Conservation (phyloP, 2,329 filamentous ascomycete species). For the Nigrospora sphaerica region DNA sequence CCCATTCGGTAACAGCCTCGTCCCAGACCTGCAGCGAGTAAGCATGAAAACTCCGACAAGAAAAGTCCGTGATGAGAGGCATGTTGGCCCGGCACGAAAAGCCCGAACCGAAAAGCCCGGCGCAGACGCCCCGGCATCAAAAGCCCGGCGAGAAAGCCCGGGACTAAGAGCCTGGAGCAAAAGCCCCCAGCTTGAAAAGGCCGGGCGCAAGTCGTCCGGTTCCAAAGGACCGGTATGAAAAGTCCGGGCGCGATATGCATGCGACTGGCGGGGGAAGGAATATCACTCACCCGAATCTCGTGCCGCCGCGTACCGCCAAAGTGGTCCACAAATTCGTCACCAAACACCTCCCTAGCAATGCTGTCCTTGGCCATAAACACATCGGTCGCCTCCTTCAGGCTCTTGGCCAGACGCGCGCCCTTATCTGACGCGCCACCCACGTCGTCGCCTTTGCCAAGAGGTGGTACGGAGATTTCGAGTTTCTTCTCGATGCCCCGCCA, state of each 20-base stretch:
- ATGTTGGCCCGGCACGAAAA: no score
- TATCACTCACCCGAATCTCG: conserved; percentile 58
- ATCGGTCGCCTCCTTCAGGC: conserved; percentile 73
- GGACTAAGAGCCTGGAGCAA: not conserved
- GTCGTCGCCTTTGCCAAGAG: conserved; percentile 77
- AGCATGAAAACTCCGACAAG: no score
- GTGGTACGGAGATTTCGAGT: conserved; percentile 72
- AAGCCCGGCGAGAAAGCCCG: not conserved
- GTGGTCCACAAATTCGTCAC: conserved; percentile 92
- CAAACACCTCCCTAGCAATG: conserved; percentile 88
- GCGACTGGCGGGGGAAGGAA: no score
- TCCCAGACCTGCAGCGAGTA: conserved; percentile 54
- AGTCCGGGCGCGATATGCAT: no score
- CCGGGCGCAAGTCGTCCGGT: no score
- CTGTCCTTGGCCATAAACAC: conserved; percentile 72
- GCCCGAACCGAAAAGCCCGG: no score
- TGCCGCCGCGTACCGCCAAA: conserved; percentile 89
- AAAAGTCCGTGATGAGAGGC: no score
- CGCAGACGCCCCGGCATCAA: no score
- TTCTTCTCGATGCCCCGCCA: conserved; percentile 93
- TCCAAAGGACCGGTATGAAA: no score
- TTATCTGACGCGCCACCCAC: conserved; percentile 66
- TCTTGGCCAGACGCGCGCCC: conserved; percentile 76
- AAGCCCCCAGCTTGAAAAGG: no score
- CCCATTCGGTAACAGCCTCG: conserved; percentile 95